A percentile compares a stretch with the other conserved stretches of the same genome.
Conservation (phyloP, 2,329 filamentous ascomycete species). For the Ploettnerulaceae sp. region DNA sequence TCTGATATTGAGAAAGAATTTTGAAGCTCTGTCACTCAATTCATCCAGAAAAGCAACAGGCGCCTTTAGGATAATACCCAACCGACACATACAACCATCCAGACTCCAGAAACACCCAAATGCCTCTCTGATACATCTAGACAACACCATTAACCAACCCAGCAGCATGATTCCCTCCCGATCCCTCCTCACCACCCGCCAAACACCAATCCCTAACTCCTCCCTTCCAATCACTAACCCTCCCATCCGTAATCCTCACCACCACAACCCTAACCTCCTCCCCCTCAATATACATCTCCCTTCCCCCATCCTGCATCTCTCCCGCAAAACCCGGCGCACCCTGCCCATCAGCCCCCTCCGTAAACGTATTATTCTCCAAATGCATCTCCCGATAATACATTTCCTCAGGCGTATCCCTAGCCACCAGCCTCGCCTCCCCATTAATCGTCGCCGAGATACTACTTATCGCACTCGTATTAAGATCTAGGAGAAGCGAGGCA, state of each 20-base stretch:
- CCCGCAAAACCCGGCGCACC: constrained; percentile 27
- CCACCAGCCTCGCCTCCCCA: constrained; percentile 72
- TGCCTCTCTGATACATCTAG: too few relatives aligned
- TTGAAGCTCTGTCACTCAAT: too few relatives aligned
- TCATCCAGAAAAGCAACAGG: too few relatives aligned
- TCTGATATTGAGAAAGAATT: too few relatives aligned
- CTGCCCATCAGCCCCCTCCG: constrained; percentile 43
- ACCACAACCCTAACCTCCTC: constrained; percentile 84
- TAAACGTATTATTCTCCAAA: constrained; percentile 88
- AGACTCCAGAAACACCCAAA: too few relatives aligned
- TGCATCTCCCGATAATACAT: constrained; percentile 77
- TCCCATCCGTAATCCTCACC: constrained; percentile 76
- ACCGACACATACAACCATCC: too few relatives aligned
- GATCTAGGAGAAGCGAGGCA: constrained; percentile 77
- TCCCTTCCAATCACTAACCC: constrained; percentile 95
- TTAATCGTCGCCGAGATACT: constrained; percentile 93
- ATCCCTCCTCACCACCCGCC: constrained; percentile 1
- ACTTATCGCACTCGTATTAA: constrained; percentile 84
- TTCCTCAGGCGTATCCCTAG: constrained; percentile 74
- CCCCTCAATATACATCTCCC: constrained; percentile 68
- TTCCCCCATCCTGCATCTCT: constrained; percentile 43
- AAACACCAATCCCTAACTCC: constrained; percentile 71
- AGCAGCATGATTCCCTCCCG: constrained; percentile 7
- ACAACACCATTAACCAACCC: constrained; percentile 29
- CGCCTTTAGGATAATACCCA: too few relatives aligned